These are phyloP conservation scores for Termitomyces sp. DNA, from an alignment of 768 basidiomycete genomes.

Conservation along the genomic window DNA sequence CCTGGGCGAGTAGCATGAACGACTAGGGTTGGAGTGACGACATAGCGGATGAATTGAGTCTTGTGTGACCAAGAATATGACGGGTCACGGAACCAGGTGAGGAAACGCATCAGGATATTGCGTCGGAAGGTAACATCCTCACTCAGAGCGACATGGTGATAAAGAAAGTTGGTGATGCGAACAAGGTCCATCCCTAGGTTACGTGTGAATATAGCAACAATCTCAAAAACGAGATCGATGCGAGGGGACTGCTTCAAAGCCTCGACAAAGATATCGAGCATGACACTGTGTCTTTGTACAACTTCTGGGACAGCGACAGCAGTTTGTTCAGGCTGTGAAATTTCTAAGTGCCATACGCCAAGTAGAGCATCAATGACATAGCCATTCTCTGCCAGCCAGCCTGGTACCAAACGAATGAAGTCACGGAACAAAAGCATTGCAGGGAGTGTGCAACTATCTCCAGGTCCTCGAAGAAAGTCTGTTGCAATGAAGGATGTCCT, in stretches of 20 bases:
- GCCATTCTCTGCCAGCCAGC: conserved; percentile 67
- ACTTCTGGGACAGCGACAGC: conserved; percentile 41
- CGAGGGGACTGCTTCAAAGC: conserved; percentile 66
- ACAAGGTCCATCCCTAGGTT: conserved; percentile 79
- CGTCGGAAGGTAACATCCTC: conserved; percentile 65
- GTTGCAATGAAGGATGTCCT: conserved; percentile 49
- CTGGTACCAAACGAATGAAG: conserved; percentile 56
- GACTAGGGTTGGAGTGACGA: conserved; percentile 84
- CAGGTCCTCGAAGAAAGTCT: conserved; percentile 43
- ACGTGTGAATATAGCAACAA: conserved; percentile 76
- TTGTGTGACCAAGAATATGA: conserved; percentile 70
- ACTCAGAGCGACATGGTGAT: conserved; percentile 74
- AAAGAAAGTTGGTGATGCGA: conserved; percentile 77
- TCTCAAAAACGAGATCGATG: conserved; percentile 84
- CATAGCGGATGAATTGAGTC: conserved; percentile 68
- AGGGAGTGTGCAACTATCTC: conserved; percentile 51
- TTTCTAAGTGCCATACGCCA: conserved; percentile 62
- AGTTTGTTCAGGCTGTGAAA: conserved; percentile 36
- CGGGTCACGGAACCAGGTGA: conserved; percentile 73
- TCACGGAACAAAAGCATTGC: conserved; percentile 76
- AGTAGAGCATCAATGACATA: conserved; percentile 69
- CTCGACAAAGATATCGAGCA: conserved; percentile 74
- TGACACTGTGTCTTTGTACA: conserved; percentile 55
- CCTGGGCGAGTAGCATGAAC: conserved; percentile 59
- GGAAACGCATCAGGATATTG: conserved; percentile 80